Conservation (phyloP, 1,284 basidiomycete species). For the Ustilago shanxiensis region DNA sequence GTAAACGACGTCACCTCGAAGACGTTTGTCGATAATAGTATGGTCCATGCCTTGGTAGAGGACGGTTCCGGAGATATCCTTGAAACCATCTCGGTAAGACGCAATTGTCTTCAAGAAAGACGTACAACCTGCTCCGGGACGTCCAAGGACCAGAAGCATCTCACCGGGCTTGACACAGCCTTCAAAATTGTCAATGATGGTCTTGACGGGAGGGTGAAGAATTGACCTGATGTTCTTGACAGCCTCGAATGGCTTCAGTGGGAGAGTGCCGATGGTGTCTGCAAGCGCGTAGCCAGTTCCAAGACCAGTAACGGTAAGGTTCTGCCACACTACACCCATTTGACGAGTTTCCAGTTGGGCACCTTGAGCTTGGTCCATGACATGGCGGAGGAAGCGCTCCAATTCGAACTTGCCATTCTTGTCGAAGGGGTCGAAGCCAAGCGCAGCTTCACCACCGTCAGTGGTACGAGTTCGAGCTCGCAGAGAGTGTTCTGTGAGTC, state of each 20-base stretch:
- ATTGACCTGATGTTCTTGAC: constrained; percentile 32
- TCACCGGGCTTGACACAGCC: constrained; percentile 65
- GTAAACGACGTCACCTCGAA: constrained; percentile 60
- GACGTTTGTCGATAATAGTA: constrained; percentile 53
- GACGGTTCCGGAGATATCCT: constrained; percentile 52
- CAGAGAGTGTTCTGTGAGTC: constrained; percentile 44
- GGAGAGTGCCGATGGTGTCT: constrained; percentile 45
- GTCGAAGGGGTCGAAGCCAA: constrained; percentile 58
- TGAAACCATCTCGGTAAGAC: constrained; percentile 64
- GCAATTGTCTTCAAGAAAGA: constrained; percentile 63
- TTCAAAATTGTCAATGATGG: constrained; percentile 56
- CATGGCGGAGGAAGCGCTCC: constrained; percentile 63
- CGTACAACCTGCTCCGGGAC: constrained; percentile 64
- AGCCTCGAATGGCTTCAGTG: constrained; percentile 43
- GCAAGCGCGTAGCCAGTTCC: constrained; percentile 54
- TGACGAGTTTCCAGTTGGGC: constrained; percentile 57
- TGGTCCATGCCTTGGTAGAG: constrained; percentile 57
- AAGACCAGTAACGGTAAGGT: constrained; percentile 58
- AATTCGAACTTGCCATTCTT: constrained; percentile 69
- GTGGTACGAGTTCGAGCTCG: constrained; percentile 17
- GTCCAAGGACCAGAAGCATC: constrained; percentile 65
- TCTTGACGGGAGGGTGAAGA: constrained; percentile 55
- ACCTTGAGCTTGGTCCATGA: constrained; percentile 58
- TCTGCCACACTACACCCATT: constrained; percentile 56
- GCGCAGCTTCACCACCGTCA: constrained; percentile 22